Evolutionary conservation across 2,329 filamentous ascomycete species (phyloP).

Genomic region (Exophiala sideris): DNA sequence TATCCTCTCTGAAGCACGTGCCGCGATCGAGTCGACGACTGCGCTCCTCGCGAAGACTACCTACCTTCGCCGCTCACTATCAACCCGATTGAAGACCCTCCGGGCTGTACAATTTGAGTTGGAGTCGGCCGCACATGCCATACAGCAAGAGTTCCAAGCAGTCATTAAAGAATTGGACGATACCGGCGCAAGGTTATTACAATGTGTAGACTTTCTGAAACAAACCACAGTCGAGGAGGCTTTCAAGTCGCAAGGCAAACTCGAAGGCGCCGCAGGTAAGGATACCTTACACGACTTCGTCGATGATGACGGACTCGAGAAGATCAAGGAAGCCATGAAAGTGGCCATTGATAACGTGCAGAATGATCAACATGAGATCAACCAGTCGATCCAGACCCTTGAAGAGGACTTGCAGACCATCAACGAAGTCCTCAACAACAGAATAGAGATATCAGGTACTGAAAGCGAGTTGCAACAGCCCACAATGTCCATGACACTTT

Average conservation of each 20-base stretch:
- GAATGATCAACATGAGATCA: constrained; percentile 57
- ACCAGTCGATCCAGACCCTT: constrained; percentile 59
- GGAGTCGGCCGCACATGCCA: constrained; percentile 41
- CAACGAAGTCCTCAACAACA: constrained; percentile 51
- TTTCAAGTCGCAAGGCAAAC: constrained; percentile 40
- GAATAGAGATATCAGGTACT: constrained; percentile 25
- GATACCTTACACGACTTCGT: constrained; percentile 65
- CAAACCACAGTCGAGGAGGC: constrained; percentile 58
- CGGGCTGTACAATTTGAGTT: constrained; percentile 44
- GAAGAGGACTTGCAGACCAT: constrained; percentile 69
- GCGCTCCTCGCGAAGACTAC: constrained; percentile 66
- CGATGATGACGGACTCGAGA: constrained; percentile 59
- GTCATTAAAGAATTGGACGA: constrained; percentile 56
- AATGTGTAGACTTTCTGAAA: constrained; percentile 54
- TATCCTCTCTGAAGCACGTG: constrained; percentile 72
- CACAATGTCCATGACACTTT: constrained; percentile 53
- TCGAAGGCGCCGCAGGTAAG: constrained; percentile 32
- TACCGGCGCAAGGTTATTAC: constrained; percentile 55
- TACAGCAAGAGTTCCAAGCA: constrained; percentile 44
- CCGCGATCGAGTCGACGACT: constrained; percentile 73
- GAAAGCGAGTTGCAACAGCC: constrained; percentile 36
- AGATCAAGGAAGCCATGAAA: constrained; percentile 55
- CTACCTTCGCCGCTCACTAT: constrained; percentile 64
- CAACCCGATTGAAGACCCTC: constrained; percentile 44
- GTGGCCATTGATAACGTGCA: constrained; percentile 60